Percentiles rank a stretch among this genome's conserved stretches.
Evolutionary conservation across 306 rosid genomes (phyloP).

Genomic region (Vigna radiata): DNA sequence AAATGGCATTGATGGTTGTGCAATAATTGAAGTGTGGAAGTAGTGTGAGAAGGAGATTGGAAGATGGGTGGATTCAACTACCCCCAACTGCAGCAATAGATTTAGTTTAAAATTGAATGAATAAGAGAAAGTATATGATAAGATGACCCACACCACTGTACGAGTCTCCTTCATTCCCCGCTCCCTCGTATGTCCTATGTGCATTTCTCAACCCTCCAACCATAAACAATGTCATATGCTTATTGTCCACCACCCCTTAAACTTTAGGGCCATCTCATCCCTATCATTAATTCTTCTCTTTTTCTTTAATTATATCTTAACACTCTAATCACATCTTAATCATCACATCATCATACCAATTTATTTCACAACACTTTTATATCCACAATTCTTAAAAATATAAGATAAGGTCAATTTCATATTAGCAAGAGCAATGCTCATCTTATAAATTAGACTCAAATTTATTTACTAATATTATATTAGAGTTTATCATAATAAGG

Average conservation of each 20-base stretch:
- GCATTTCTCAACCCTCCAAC: not conserved
- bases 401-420: no score
- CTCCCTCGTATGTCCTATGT: slow-evolving; percentile 27
- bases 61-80: slow-evolving; percentile 28
- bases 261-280: slow-evolving; percentile 22
- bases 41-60: not conserved
- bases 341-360: no score
- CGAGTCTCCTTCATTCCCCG: slow-evolving; percentile 40
- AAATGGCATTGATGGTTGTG: not conserved
- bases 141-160: not conserved
- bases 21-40: not conserved
- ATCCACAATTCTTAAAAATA: no score
- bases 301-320: no score
- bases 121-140: not conserved
- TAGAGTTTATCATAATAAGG: no score
- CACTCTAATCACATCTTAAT: no score
- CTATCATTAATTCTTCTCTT: not conserved
- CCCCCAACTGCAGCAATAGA: slow-evolving; percentile 27
- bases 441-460: no score
- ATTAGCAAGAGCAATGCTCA: no score
- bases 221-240: slow-evolving; percentile 1
- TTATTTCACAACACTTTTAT: no score
- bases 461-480: no score
- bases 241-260: not conserved
- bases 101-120: not conserved